Percentiles rank a stretch among this genome's conserved stretches.
These are phyloP conservation scores for Yarrowia galli DNA, from an alignment of 1,139 yeast genomes.

Conservation along the genomic window DNA sequence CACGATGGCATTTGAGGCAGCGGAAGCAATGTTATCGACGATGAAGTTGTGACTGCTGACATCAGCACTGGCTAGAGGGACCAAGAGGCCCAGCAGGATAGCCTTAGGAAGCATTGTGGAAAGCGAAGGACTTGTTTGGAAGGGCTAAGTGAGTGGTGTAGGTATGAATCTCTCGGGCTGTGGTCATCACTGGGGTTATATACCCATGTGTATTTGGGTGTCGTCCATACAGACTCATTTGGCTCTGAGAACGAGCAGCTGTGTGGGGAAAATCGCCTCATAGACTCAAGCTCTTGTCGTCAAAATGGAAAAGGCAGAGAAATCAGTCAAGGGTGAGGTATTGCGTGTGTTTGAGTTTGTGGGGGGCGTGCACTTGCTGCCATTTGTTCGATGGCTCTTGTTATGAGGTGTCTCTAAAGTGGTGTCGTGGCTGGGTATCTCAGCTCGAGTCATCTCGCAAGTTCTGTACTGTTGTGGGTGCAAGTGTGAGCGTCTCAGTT, in stretches of 20 bases:
- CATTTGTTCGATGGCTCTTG: too few relatives aligned
- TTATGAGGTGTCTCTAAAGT: too few relatives aligned
- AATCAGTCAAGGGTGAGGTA: neutral
- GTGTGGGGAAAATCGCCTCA: constrained; percentile 12
- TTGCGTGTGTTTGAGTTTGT: constrained; percentile 7
- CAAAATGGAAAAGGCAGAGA: neutral
- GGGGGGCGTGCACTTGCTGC: neutral
- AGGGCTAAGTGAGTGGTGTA: neutral
- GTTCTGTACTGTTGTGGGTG: too few relatives aligned
- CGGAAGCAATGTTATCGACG: constrained; percentile 2
- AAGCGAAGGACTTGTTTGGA: neutral
- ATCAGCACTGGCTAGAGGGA: constrained; percentile 8
- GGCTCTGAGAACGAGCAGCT: constrained; percentile 3
- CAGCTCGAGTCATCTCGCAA: too few relatives aligned
- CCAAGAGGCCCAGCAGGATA: constrained; percentile 2
- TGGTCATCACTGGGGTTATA: constrained; percentile 3
- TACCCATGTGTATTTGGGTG: neutral
- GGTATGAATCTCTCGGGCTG: neutral
- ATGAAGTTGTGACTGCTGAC: constrained; percentile 29
- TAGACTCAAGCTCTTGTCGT: constrained; percentile 19
- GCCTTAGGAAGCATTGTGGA: constrained; percentile 14
- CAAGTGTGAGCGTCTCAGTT: too few relatives aligned
- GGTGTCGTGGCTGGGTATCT: neutral
- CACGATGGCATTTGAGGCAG: constrained; percentile 18
- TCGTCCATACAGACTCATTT: neutral